Evolutionary conservation across 1,284 basidiomycete species (phyloP), one percentile per base, ranked within the genome.

Genomic region (Phellinidium pouzarii): DNA sequence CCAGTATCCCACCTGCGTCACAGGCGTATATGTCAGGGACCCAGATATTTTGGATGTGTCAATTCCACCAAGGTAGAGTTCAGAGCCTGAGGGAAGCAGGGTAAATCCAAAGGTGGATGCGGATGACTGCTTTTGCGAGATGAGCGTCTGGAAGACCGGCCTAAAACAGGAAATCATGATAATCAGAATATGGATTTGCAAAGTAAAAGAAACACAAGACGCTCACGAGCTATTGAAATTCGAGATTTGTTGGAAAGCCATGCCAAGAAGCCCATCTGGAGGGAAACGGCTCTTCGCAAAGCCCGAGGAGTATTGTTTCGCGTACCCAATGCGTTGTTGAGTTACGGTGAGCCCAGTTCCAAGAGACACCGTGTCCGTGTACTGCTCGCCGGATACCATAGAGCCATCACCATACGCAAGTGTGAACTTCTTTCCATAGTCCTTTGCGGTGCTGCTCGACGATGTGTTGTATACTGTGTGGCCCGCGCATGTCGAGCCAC

Each of bases 61-160:
- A 9, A 66, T 64, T 0, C 76, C 76, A 42, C 80, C 80, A 53
- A 82, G 71, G 65, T 65, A 76, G 25, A 82, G 71, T 61, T 74
- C 70, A 4, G 76, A 76, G 55, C 73, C 76, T 20, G 64, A 63
- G 17, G 61, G 59, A 12, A 71, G 67, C 59, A 80, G 72, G 58
- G 75, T 74, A 66, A 81, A 77, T 14, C 64, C 69, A 61, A 79
- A 80, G 26, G 66, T 62, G 26, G 63, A 60, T 20, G 63, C 52
- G 14, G 61, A 49, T 48, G 71, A 65, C 36, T 62, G 58, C 45
- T 61, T 61, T 56, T 73, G 60, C 5, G 57, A 41, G 41, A 64
- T 38, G 3, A 67, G 63, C 11, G 61, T 66, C 55, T 62, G 58
- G 63, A 71, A 67, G 55, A 67, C 54, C 11, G 54, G 50, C 3